Evolutionary conservation across 1,284 basidiomycete genomes (phyloP), one percentile per base, ranked within the genome.

Genomic region (Moesziomyces sp.): DNA sequence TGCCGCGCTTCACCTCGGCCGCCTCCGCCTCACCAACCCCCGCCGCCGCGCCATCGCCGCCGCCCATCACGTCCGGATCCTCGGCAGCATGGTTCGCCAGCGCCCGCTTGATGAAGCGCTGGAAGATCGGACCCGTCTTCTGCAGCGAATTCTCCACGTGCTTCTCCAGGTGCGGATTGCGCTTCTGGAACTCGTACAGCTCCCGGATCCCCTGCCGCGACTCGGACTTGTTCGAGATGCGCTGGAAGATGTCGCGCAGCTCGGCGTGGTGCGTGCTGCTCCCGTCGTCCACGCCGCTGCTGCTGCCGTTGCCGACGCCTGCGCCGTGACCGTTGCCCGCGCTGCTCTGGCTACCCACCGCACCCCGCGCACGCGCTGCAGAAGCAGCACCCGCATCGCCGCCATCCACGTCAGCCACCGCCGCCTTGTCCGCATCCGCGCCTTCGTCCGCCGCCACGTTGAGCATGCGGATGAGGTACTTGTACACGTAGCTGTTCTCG

Each of bases 181-280:
- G 90, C 85, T 96, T 96, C 78, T 97, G 86, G 87, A 95, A 98
- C 47, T 94, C 91, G 83, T 98, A 94, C 44, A 99, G 86, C 76
- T 95, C 93, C n/a, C 93, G 94, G 62, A 99, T 95, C 5, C 93
- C 94, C 8, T 90, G 91, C 19, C 91, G 91, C 9, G 89, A 93
- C 35, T 91, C 91, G 85, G 92, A 92, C 84, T 91, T 94, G 76
- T 66, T 82, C 30, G 92, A 93, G 66, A 96, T 95, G 79, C 93
- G 90, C 56, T 92, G 91, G 80, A 96, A 93, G 77, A 96, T 96
- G 30, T 88, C 89, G 49, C 91, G 88, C 56, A 93, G 86, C 77
- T 91, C 91, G 23, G 90, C 90, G 82, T 92, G 92, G 21, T 68
- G 91, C 7, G 91, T 89, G 46, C 60, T 57, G 28, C 45, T 52